Conservation (phyloP, 768 basidiomycete species). For the Clathrus columnatus region DNA sequence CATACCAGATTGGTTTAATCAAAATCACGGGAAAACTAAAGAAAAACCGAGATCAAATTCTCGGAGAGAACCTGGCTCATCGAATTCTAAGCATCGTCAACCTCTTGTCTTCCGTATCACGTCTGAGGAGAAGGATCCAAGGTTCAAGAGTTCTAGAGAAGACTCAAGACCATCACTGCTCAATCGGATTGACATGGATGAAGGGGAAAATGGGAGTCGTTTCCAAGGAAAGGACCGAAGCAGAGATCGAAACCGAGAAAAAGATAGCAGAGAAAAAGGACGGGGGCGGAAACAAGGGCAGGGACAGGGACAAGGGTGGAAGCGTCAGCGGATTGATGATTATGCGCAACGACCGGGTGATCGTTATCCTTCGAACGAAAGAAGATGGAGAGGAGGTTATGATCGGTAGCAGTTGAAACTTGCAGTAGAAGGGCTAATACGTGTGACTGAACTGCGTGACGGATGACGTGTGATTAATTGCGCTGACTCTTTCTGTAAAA, state of each 20-base stretch:
- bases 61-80: constrained; percentile 22
- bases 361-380: background rate
- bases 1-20: constrained; percentile 50
- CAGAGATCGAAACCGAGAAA: constrained; percentile 15
- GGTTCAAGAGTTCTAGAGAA: background rate
- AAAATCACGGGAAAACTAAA: constrained; percentile 20
- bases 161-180: constrained; percentile 1
- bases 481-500: background rate
- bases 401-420: constrained; percentile 3
- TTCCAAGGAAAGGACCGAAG: constrained; percentile 8
- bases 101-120: constrained; percentile 18
- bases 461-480: too few relatives aligned
- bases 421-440: too few relatives aligned
- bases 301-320: too few relatives aligned
- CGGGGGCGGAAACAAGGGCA: constrained; percentile 16
- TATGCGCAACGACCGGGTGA: background rate
- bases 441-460: too few relatives aligned
- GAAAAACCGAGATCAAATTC: constrained; percentile 30
- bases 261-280: constrained; percentile 16
- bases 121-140: constrained; percentile 12
- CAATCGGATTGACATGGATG: constrained; percentile 10
- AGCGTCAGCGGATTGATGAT: too few relatives aligned
- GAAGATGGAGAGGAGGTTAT: constrained; percentile 8
- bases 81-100: constrained; percentile 16
- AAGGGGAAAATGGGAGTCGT: constrained; percentile 11